These are phyloP conservation scores for Vaccinium corymbosum DNA, from an alignment of 148 eudicot genomes.

Conservation along the genomic window DNA sequence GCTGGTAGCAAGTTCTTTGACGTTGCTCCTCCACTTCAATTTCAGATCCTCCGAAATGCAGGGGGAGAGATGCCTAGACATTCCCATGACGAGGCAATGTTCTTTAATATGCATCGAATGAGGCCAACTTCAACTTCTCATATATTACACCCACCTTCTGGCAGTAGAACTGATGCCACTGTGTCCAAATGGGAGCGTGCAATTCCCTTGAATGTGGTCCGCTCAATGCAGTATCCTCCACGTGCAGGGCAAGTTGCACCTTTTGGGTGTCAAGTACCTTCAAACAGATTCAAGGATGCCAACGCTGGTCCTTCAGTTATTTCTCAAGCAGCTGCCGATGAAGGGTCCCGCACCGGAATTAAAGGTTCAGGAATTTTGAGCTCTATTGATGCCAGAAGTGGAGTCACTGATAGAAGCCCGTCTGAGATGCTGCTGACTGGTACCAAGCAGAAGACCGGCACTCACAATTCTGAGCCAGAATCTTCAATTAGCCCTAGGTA, in stretches of 20 bases:
- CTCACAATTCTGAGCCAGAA: slow-evolving; percentile 40
- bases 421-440: slow-evolving; percentile 35
- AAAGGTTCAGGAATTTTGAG: slow-evolving; percentile 64
- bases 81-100: slow-evolving; percentile 41
- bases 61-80: slow-evolving; percentile 49
- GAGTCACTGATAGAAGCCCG: slow-evolving; percentile 37
- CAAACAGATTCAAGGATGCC: slow-evolving; percentile 48
- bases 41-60: slow-evolving; percentile 54
- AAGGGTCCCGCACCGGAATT: slow-evolving; percentile 80
- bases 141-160: slow-evolving; percentile 34
- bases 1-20: slow-evolving; percentile 15
- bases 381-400: slow-evolving; percentile 40
- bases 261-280: slow-evolving; percentile 41
- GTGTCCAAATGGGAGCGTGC: slow-evolving; percentile 50
- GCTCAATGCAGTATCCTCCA: slow-evolving; percentile 42
- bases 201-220: slow-evolving; percentile 38
- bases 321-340: slow-evolving; percentile 72
- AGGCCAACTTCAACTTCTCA: slow-evolving; percentile 47
- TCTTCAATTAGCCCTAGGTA: slow-evolving; percentile 46
- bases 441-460: slow-evolving; percentile 33
- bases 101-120: slow-evolving; percentile 37
- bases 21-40: slow-evolving; percentile 16
- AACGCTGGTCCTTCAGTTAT: slow-evolving; percentile 45
- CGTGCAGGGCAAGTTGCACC: slow-evolving; percentile 43
- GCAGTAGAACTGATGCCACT: slow-evolving; percentile 34